Evolutionary conservation across 768 basidiomycete species (phyloP).

Genomic region (Neoboletus magnificus): DNA sequence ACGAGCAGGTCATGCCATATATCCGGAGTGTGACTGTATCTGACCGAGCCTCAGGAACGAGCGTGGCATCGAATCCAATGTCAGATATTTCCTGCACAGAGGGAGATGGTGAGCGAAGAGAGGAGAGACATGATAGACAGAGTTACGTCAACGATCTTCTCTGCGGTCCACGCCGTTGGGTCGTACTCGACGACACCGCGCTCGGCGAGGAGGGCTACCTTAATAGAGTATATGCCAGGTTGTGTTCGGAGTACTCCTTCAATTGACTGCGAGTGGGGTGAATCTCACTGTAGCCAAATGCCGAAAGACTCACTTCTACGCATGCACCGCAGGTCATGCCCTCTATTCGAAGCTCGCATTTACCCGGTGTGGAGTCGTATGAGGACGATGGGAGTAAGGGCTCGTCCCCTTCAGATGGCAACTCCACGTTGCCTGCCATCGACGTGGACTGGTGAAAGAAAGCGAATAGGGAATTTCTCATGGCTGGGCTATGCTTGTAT

Average conservation of each 20-base stretch:
- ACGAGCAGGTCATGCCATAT: constrained; percentile 89
- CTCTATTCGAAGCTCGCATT: constrained; percentile 78
- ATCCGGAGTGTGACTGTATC: constrained; percentile 74
- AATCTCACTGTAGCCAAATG: not conserved
- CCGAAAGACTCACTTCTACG: constrained; percentile 61
- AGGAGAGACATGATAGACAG: not conserved
- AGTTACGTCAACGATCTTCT: constrained; percentile 69
- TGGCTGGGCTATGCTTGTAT: not conserved
- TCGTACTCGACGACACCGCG: constrained; percentile 91
- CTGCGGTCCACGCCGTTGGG: constrained; percentile 70
- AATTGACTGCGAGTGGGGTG: constrained; percentile 53
- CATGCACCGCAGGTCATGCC: constrained; percentile 92
- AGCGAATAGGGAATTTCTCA: not conserved
- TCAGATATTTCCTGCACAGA: constrained; percentile 78
- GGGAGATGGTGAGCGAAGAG: constrained; percentile 1
- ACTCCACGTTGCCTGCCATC: not conserved
- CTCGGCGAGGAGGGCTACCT: constrained; percentile 97
- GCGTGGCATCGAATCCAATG: constrained; percentile 86
- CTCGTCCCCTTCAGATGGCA: constrained; percentile 19
- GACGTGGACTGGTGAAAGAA: constrained; percentile 7
- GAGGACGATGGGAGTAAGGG: constrained; percentile 21
- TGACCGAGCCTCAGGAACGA: constrained; percentile 60
- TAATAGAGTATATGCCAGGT: constrained; percentile 85
- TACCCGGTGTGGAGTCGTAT: constrained; percentile 34
- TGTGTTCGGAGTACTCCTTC: constrained; percentile 80